A percentile compares a stretch with the other conserved stretches of the same genome.
Conservation (phyloP, 2,329 filamentous ascomycete genomes). For the Aspergillus sp. region DNA sequence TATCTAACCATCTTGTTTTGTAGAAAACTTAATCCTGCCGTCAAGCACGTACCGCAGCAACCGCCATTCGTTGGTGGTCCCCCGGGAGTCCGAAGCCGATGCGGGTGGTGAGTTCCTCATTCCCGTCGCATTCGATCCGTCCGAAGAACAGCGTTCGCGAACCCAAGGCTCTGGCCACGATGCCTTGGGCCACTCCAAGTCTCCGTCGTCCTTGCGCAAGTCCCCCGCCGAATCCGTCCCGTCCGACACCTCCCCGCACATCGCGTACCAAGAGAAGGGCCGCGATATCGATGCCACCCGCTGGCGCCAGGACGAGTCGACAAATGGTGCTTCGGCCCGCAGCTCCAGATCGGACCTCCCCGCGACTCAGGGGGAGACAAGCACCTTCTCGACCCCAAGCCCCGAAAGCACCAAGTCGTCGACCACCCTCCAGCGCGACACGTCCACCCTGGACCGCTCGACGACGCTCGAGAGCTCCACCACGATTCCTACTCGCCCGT, state of each 20-base stretch:
- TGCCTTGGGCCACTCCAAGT: conserved; percentile 26
- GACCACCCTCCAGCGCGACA: conserved; percentile 33
- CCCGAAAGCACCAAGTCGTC: conserved; percentile 27
- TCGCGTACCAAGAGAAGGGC: conserved; percentile 84
- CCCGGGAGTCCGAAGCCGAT: conserved; percentile 55
- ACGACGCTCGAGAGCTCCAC: conserved; percentile 24
- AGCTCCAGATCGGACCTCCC: conserved; percentile 43
- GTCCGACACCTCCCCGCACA: conserved; percentile 72
- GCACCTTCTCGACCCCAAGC: conserved; percentile 38
- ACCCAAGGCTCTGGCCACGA: conserved; percentile 44
- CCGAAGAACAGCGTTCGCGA: conserved; percentile 54
- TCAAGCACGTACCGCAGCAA: conserved; percentile 76
- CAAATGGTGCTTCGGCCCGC: conserved; percentile 55
- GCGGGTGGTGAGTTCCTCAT: conserved; percentile 71
- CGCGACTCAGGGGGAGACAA: conserved; percentile 40
- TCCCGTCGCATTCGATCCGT: conserved; percentile 71
- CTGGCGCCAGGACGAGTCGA: conserved; percentile 31
- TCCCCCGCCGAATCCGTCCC: conserved; percentile 31
- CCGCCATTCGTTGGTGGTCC: conserved; percentile 65
- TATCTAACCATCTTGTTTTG: not conserved
- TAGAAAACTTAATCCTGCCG: conserved; percentile 67
- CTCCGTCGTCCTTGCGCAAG: conserved; percentile 25
- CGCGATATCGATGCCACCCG: conserved; percentile 56
- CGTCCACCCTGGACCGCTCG: conserved; percentile 18
- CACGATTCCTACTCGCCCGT: conserved; percentile 49